Evolutionary conservation across 2,329 filamentous ascomycete species (phyloP).

Genomic region (Harringtonia aguacate): DNA sequence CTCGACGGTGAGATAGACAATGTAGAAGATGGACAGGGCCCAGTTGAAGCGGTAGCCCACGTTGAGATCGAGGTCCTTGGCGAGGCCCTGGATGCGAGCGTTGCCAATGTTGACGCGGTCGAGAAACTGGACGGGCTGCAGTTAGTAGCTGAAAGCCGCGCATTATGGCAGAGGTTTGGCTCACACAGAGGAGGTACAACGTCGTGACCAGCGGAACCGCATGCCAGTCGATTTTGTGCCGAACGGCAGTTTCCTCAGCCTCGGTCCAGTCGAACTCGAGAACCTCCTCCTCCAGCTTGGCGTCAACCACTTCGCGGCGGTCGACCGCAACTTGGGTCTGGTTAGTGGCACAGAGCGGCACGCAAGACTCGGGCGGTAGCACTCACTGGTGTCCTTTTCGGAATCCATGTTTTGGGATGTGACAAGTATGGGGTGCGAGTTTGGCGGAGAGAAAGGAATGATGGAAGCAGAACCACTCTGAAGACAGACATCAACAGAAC

Average conservation of each 20-base stretch:
- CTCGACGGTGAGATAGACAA: constrained; percentile 44
- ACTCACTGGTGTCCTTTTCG: too few relatives aligned
- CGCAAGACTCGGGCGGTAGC: too few relatives aligned
- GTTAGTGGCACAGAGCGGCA: too few relatives aligned
- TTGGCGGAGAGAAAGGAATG: too few relatives aligned
- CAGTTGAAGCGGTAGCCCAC: constrained; percentile 36
- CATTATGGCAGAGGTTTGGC: constrained; percentile 14
- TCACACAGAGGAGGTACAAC: constrained; percentile 42
- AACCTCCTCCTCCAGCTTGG: constrained; percentile 3
- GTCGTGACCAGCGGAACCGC: constrained; percentile 40
- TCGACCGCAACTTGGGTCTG: not conserved
- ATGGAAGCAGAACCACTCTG: too few relatives aligned
- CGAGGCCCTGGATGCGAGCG: constrained; percentile 44
- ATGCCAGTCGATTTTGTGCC: constrained; percentile 41
- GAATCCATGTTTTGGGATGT: too few relatives aligned
- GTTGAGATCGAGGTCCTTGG: constrained; percentile 31
- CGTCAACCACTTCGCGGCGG: not conserved
- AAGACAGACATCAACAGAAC: too few relatives aligned
- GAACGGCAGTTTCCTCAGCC: constrained; percentile 36
- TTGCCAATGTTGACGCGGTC: constrained; percentile 36
- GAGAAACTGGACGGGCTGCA: constrained; percentile 14
- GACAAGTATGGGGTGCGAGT: too few relatives aligned
- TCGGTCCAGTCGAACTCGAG: constrained; percentile 31
- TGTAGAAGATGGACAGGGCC: constrained; percentile 47
- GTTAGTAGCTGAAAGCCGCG: not conserved